Evolutionary conservation across 805 yeast species (phyloP).

Genomic region (Yarrowia porcina): DNA sequence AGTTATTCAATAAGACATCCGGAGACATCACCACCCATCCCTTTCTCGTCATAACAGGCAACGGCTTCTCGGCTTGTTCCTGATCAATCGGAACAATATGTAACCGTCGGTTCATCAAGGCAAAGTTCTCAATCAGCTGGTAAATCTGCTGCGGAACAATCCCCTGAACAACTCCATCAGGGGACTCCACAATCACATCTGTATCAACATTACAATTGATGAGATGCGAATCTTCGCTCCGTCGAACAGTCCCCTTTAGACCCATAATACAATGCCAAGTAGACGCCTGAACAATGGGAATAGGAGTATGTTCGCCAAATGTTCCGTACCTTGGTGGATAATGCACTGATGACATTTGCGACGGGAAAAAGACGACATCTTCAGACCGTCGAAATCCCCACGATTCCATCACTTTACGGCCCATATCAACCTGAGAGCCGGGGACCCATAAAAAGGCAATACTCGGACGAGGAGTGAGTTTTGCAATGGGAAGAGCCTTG

Average conservation of each 20-base stretch:
- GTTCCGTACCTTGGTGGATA: conserved; percentile 51
- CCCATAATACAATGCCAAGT: conserved; percentile 99
- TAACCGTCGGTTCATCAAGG: conserved; percentile 73
- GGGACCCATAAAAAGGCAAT: conserved; percentile 86
- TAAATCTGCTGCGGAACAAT: conserved; percentile 75
- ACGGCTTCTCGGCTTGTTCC: conserved; percentile 54
- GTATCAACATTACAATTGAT: conserved; percentile 93
- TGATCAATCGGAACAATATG: conserved; percentile 73
- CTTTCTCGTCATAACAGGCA: conserved; percentile 44
- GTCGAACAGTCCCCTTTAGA: conserved; percentile 86
- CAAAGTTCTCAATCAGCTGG: conserved; percentile 81
- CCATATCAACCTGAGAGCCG: conserved; percentile 59
- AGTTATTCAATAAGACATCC: conserved; percentile 72
- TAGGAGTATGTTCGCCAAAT: conserved; percentile 50
- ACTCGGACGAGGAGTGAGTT: conserved; percentile 79
- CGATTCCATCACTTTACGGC: conserved; percentile 47
- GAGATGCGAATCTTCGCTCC: conserved; percentile 77
- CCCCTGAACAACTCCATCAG: conserved; percentile 19
- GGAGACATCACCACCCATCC: conserved; percentile 95
- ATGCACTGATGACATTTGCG: conserved; percentile 60
- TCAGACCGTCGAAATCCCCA: conserved; percentile 83
- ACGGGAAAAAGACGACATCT: conserved; percentile 78
- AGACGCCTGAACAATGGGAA: conserved; percentile 38
- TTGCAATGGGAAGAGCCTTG: conserved; percentile 64
- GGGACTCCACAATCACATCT: conserved; percentile 68